phyloP scores from a whole-genome alignment of 2,329 filamentous ascomycete species.

The Aspergillus sp. region DNA sequence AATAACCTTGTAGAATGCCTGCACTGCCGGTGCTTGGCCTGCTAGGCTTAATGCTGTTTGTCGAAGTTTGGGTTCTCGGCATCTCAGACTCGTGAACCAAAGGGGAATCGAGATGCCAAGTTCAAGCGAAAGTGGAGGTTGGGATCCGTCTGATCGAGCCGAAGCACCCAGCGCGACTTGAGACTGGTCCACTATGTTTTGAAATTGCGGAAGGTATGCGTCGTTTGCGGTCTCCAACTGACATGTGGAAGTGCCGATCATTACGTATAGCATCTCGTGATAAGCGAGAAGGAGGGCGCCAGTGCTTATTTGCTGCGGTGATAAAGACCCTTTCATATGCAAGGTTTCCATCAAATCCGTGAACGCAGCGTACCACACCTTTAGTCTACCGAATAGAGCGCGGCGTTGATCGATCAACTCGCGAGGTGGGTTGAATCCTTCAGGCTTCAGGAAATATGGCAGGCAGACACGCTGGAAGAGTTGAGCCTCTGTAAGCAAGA shows the following conservation, averaged over 20 bases:
- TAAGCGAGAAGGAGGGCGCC: conserved; percentile 26
- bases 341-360: conserved; percentile 18
- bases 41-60: conserved; percentile 33
- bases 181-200: conserved; percentile 30
- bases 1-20: conserved; percentile 30
- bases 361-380: conserved; percentile 28
- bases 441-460: conserved; percentile 17
- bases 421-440: conserved; percentile 14
- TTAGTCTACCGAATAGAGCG: conserved; percentile 20
- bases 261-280: conserved; percentile 28
- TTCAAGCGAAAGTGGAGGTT: conserved; percentile 37
- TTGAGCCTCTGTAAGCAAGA: conserved; percentile 26
- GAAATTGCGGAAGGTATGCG: conserved; percentile 26
- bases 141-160: conserved; percentile 25
- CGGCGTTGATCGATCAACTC: conserved; percentile 20
- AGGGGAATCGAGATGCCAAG: conserved; percentile 32
- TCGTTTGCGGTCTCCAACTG: conserved; percentile 26
- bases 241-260: conserved; percentile 25
- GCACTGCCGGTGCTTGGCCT: conserved; percentile 24
- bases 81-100: conserved; percentile 35
- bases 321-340: not conserved
- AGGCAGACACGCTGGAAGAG: conserved; percentile 26
- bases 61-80: conserved; percentile 34
- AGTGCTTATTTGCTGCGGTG: conserved; percentile 21
- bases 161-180: conserved; percentile 24